Base-by-base conservation (phyloP, 2,329 filamentous ascomycete species). In the Fusarium verticillioides region DNA sequence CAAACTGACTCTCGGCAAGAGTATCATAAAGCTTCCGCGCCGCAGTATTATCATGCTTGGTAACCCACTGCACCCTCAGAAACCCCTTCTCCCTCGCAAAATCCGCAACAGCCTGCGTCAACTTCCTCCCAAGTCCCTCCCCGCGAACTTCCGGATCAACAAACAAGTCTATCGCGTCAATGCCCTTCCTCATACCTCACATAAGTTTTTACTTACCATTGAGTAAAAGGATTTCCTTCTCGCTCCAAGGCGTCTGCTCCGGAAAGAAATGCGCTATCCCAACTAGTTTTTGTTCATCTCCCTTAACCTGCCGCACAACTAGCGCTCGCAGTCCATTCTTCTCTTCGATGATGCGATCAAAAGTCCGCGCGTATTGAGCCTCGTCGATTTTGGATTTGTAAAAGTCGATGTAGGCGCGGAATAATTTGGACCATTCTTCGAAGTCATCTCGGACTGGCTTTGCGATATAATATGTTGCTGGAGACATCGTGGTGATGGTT, bases 231-330 rank as follows among this genome's bases (percentile, higher is more conserved):
- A 74, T 74, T 16, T 73, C 18, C 28, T 69, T 74, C 30, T 74
- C 71, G 10, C 50, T 74, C 71, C 71, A 74, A 2, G 71, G 59
- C 4, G 71, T 69, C n/a, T 74, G 70, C 26, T 74, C 63, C 11
- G 71, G 67, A 19, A 74, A 74, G 67, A 74, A 74, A 30, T 74
- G 71, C 1, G 71, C 66, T 3, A 74, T 26, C 10, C 71, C 71
- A 2, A 74, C 71, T 6, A 72, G 4, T 0, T 34, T 52, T 34
- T 52, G 10, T 40, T 52, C 7, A 62, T 46, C 0, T 49, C 46
- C 2, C 47, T 1, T 15, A 0, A 53, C 13, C 2, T 36, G 47
- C n/a, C 59, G 57, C 2, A 74, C 50, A 1, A 74, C 63, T 12
- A 74, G n/a, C 4, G 67, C 71, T 12, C 57, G 63, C 2, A 74